These are phyloP conservation scores for Yamadazyma kitorensis DNA, from an alignment of 805 yeast species.

Conservation along the genomic window DNA sequence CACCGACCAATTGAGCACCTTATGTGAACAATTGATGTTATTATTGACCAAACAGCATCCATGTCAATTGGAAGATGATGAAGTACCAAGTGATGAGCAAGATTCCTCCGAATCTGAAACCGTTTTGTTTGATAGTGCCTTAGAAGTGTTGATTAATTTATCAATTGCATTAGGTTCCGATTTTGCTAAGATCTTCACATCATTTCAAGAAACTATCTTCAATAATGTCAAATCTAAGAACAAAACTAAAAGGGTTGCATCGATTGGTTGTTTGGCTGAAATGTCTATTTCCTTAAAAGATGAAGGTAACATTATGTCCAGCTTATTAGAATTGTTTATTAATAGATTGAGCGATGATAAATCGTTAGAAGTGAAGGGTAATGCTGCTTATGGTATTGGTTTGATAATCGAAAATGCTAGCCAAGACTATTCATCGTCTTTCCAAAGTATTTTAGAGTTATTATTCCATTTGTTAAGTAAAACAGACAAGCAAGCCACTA, in stretches of 20 bases:
- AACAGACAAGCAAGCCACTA: constrained; percentile 48
- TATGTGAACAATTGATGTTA: constrained; percentile 69
- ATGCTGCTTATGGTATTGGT: constrained; percentile 96
- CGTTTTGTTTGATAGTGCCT: constrained; percentile 75
- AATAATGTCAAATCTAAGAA: constrained; percentile 59
- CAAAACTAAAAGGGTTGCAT: constrained; percentile 69
- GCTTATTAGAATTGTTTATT: constrained; percentile 67
- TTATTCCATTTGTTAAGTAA: constrained; percentile 78
- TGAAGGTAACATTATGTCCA: constrained; percentile 63
- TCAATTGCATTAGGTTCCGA: constrained; percentile 77
- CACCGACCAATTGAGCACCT: constrained; percentile 51
- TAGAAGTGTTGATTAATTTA: constrained; percentile 79
- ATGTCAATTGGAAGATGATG: constrained; percentile 68
- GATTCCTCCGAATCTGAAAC: constrained; percentile 50
- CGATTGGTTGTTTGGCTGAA: constrained; percentile 90
- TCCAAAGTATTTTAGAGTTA: constrained; percentile 69
- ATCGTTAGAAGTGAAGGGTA: constrained; percentile 86
- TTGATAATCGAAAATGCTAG: constrained; percentile 55
- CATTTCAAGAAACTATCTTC: constrained; percentile 65
- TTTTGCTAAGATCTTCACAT: constrained; percentile 67
- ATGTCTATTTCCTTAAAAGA: constrained; percentile 72
- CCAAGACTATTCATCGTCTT: constrained; percentile 60
- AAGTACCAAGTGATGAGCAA: constrained; percentile 59
- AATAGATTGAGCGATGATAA: constrained; percentile 69
- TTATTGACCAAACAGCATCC: constrained; percentile 80